Evolutionary conservation across 2,329 filamentous ascomycete species (phyloP), one percentile per base, ranked within the genome.

Genomic region (Cladorrhinum sp.): DNA sequence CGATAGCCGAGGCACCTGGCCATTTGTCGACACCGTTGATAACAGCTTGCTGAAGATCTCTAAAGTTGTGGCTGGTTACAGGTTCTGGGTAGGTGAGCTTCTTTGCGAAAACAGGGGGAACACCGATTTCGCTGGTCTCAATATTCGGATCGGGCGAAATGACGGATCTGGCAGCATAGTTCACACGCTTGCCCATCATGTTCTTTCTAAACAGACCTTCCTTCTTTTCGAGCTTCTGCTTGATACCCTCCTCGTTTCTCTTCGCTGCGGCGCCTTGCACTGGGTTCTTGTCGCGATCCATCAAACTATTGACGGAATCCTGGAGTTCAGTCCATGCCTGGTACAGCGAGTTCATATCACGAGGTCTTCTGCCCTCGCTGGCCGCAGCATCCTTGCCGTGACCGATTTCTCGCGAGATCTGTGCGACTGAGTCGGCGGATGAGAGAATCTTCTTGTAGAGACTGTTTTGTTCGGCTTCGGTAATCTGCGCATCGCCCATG

Each of bases 111-210:
- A 98, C 95, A n/a, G 93, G 91, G 18, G 95, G 95, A 2, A 99
- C 93, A 74, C 95, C 95, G 66, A 99, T 98, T 76, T 99, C 95
- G 74, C 96, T 98, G 18, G 95, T 98, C 75, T 99, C 95, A 70
- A 99, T 96, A 71, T 98, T 99, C 2, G 95, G 95, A 72, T 99
- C 95, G 0, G 95, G 95, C 9, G 93, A 98, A 68, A 99, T 99
- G 73, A 99, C 95, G 82, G 91, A 96, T 74, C 95, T 89, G 38
- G 95, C 95, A 54, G 95, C 95, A 73, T 95, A 98, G 75, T 99
- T 98, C 77, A 99, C 95, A 80, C 95, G 92, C 81, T 99, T 99
- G 63, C 95, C 95, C 95, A 99, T 99, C 95, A 99, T 98, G 76
- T 99, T 97, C 80, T 96, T 98, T 69, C 95, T 85, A 81, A 99